These are phyloP conservation scores for Leptographium galeiforme DNA, from an alignment of 2,329 filamentous ascomycete species.

Conservation along the genomic window DNA sequence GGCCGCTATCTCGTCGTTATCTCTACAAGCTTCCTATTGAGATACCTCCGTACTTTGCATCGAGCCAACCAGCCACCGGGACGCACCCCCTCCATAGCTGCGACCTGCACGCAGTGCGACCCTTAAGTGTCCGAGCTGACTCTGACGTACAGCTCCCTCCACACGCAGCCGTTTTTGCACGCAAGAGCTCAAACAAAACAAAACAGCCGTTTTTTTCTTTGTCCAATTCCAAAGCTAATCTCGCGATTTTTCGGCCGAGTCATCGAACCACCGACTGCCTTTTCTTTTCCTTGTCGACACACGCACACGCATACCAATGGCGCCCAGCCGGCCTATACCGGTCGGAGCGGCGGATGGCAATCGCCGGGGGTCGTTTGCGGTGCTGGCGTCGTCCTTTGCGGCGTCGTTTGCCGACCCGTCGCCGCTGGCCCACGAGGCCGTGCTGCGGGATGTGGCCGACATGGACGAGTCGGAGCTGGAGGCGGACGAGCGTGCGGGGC, in stretches of 20 bases:
- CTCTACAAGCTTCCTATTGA: not conserved
- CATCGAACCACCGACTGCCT: not conserved
- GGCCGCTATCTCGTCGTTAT: not conserved
- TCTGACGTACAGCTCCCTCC: too few species aligned
- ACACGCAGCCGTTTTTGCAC: too few species aligned
- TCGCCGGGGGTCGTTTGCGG: conserved; percentile 1
- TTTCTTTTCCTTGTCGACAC: not conserved
- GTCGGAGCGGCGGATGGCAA: not conserved
- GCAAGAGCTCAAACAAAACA: too few species aligned
- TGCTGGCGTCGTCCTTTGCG: conserved; percentile 9
- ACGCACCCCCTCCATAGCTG: too few species aligned
- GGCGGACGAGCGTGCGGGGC: not conserved
- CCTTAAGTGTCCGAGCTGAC: too few species aligned
- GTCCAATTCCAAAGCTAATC: too few species aligned
- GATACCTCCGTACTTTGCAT: not conserved
- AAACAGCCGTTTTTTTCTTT: too few species aligned
- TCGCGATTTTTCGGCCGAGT: not conserved
- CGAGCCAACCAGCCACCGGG: not conserved
- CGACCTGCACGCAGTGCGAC: too few species aligned
- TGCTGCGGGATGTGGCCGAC: conserved; percentile 54
- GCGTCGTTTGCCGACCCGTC: conserved; percentile 36
- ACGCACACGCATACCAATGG: not conserved
- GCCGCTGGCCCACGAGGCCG: conserved; percentile 51
- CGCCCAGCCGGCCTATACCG: not conserved
- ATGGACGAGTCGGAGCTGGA: conserved; percentile 42